A percentile compares a stretch with the other conserved stretches of the same genome.
Evolutionary conservation across 495 filamentous ascomycete genomes (phyloP).

Genomic region (Oidiodendron maius): DNA sequence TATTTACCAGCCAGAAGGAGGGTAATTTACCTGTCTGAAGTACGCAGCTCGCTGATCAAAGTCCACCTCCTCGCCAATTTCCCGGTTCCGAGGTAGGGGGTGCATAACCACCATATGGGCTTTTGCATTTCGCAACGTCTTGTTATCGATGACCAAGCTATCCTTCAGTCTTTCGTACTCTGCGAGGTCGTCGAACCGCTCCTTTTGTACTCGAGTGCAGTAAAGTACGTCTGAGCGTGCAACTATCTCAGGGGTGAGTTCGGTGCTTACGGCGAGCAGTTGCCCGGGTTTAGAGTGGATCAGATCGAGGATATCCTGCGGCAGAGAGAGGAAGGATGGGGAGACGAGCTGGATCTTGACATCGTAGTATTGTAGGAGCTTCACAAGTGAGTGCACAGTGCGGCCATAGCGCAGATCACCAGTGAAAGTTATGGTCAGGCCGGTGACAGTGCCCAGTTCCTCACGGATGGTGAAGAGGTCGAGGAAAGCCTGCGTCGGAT

Average conservation of each 20-base stretch:
- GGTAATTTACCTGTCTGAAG: conserved; percentile 86
- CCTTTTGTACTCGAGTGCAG: conserved; percentile 93
- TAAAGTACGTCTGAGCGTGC: conserved; percentile 85
- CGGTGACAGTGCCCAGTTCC: conserved; percentile 90
- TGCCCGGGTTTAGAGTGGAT: conserved; percentile 67
- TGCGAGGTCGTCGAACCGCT: conserved; percentile 73
- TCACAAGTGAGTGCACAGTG: conserved; percentile 89
- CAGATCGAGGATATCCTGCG: conserved; percentile 65
- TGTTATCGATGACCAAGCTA: conserved; percentile 80
- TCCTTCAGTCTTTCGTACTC: conserved; percentile 86
- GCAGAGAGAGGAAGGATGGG: conserved; percentile 71
- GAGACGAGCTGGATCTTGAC: conserved; percentile 89
- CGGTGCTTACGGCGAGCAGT: conserved; percentile 63
- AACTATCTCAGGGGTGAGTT: conserved; percentile 79
- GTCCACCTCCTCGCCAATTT: conserved; percentile 93
- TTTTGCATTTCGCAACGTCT: conserved; percentile 88
- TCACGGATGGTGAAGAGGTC: conserved; percentile 98
- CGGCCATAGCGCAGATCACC: conserved; percentile 91
- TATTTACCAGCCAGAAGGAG: conserved; percentile 1
- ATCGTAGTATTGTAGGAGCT: conserved; percentile 90
- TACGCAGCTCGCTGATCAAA: conserved; percentile 96
- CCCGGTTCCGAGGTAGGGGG: conserved; percentile 85
- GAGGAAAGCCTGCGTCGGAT: conserved; percentile 97
- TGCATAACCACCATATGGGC: conserved; percentile 88
- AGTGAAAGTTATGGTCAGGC: conserved; percentile 89